A percentile compares a stretch with the other conserved stretches of the same genome.
These are phyloP conservation scores for Cryphonectria nitschkei DNA, from an alignment of 2,329 filamentous ascomycete species.

Conservation along the genomic window DNA sequence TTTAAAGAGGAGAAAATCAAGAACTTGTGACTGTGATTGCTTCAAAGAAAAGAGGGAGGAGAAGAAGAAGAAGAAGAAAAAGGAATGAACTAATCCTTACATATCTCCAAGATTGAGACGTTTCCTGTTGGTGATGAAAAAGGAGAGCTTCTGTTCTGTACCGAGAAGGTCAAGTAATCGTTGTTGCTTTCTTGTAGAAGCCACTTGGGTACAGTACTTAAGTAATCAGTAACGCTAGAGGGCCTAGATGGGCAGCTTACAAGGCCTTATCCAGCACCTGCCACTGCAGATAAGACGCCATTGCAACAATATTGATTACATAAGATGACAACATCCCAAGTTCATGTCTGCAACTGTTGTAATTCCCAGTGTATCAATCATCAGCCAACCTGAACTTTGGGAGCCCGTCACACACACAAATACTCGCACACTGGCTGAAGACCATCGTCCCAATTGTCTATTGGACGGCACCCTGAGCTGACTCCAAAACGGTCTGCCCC, in stretches of 20 bases:
- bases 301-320: not conserved
- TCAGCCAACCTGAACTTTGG: constrained; percentile 1
- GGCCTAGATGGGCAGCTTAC: not conserved
- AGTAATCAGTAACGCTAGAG: not conserved
- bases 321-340: constrained; percentile 30
- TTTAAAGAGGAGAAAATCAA: too few species aligned
- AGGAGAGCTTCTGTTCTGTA: too few species aligned
- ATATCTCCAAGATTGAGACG: too few species aligned
- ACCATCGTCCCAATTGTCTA: not conserved
- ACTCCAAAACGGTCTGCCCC: not conserved
- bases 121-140: too few species aligned
- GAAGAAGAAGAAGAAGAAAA: too few species aligned
- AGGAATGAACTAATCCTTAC: too few species aligned
- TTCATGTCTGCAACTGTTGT: not conserved
- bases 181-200: too few species aligned
- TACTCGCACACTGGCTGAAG: not conserved
- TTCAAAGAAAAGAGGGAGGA: too few species aligned
- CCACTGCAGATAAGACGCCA: constrained; percentile 1
- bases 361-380: not conserved
- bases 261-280: not conserved
- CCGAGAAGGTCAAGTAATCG: too few species aligned
- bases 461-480: not conserved
- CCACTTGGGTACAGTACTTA: not conserved
- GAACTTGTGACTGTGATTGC: too few species aligned
- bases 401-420: constrained; percentile 12